Conservation (phyloP, 768 basidiomycete genomes). For the Tricholomella constricta region DNA sequence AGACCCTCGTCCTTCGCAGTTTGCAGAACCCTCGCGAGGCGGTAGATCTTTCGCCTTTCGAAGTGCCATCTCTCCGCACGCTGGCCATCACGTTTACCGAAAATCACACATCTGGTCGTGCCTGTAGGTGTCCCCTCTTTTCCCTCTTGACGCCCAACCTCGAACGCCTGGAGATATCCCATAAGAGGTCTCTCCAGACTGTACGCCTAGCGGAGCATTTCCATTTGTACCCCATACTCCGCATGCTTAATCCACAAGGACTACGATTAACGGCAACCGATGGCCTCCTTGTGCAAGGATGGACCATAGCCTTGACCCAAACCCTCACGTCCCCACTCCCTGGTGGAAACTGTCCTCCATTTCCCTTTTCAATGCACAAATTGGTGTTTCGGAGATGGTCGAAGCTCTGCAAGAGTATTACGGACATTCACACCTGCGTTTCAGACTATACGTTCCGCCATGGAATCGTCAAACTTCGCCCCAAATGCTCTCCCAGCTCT, state of each 20-base stretch:
- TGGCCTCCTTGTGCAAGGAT: not conserved
- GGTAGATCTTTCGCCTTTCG: not conserved
- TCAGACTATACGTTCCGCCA: not conserved
- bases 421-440: not conserved
- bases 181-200: not conserved
- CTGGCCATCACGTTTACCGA: not conserved
- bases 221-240: not conserved
- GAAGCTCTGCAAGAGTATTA: not conserved
- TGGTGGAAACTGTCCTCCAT: not conserved
- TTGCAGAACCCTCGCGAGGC: not conserved
- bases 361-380: not conserved
- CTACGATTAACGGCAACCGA: not conserved
- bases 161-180: not conserved
- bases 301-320: not conserved
- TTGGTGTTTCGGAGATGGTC: not conserved
- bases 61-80: not conserved
- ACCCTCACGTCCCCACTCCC: not conserved
- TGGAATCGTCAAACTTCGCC: not conserved
- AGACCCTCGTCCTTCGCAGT: not conserved
- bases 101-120: not conserved
- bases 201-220: too few species aligned
- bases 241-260: not conserved
- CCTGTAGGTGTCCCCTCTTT: not conserved
- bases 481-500: not conserved
- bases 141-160: not conserved